These are phyloP conservation scores for Jatropha multifida DNA, from an alignment of 441 rosid species.

Conservation along the genomic window DNA sequence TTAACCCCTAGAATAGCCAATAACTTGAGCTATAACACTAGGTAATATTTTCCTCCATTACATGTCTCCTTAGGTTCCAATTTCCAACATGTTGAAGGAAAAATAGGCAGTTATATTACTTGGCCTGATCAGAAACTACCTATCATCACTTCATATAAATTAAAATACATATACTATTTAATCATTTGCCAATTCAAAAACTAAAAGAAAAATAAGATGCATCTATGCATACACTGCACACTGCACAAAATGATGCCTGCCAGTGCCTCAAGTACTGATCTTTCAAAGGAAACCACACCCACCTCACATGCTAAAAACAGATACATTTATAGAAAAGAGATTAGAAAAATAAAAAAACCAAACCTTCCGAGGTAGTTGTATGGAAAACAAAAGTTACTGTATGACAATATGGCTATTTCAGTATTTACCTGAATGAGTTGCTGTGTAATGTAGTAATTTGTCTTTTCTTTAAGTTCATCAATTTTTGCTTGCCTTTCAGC, in stretches of 20 bases:
- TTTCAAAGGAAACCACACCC: background rate
- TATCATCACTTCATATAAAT: background rate
- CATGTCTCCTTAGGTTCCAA: too few species aligned
- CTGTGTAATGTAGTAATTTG: slow-evolving; percentile 88
- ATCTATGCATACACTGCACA: too few species aligned
- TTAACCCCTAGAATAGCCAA: too few species aligned
- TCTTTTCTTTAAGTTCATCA: slow-evolving; percentile 88
- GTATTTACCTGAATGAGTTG: slow-evolving; percentile 82
- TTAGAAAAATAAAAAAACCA: background rate
- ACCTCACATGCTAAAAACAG: background rate
- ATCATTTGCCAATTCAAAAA: background rate
- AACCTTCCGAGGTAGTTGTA: background rate
- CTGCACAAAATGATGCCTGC: background rate
- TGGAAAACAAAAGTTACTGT: background rate
- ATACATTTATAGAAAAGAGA: background rate
- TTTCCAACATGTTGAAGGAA: background rate
- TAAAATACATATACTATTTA: background rate
- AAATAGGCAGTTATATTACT: background rate
- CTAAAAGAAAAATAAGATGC: background rate
- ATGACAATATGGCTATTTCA: background rate
- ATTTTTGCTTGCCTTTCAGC: slow-evolving; percentile 89
- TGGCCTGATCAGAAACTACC: background rate
- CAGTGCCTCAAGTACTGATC: background rate
- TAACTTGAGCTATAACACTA: too few species aligned
- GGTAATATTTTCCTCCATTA: too few species aligned